Conservation (phyloP, 2,329 filamentous ascomycete genomes). For the Aspergillus sp. region DNA sequence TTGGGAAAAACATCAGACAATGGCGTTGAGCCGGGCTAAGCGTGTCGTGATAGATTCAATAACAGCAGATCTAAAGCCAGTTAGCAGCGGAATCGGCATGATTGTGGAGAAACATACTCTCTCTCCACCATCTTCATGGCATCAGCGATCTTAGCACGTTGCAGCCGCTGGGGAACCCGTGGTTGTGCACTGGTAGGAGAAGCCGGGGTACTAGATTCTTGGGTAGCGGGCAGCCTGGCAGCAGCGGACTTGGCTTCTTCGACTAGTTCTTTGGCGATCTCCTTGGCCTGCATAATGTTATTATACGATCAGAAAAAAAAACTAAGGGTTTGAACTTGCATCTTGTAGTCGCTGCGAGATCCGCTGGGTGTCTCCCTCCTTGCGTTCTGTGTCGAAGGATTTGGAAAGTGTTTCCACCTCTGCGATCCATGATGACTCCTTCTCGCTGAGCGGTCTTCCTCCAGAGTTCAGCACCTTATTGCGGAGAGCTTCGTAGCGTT, state of each 20-base stretch:
- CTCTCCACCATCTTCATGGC: conserved; percentile 56
- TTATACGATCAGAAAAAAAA: background rate
- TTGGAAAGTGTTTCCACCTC: conserved; percentile 48
- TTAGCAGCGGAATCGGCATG: conserved; percentile 3
- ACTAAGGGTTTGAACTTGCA: conserved; percentile 34
- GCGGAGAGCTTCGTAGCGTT: conserved; percentile 50
- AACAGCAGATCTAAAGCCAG: conserved; percentile 42
- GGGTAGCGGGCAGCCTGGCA: conserved; percentile 30
- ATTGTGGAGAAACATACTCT: conserved; percentile 42
- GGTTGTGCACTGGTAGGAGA: conserved; percentile 35
- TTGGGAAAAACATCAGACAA: conserved; percentile 28
- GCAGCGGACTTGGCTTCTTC: conserved; percentile 41
- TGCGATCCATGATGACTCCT: conserved; percentile 50
- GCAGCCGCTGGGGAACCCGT: conserved; percentile 47
- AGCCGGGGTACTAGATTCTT: conserved; percentile 35
- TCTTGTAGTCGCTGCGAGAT: conserved; percentile 45
- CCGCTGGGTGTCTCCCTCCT: conserved; percentile 29
- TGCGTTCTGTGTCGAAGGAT: conserved; percentile 37
- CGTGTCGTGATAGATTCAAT: conserved; percentile 50
- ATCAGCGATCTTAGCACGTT: conserved; percentile 51
- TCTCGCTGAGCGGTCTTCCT: conserved; percentile 51
- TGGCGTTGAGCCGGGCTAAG: conserved; percentile 45
- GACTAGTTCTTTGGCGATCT: conserved; percentile 43
- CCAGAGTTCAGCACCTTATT: conserved; percentile 48
- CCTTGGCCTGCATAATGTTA: conserved; percentile 43